A percentile compares a stretch with the other conserved stretches of the same genome.
phyloP scores from a whole-genome alignment of 306 rosid genomes.

The Mimosa pudica region DNA sequence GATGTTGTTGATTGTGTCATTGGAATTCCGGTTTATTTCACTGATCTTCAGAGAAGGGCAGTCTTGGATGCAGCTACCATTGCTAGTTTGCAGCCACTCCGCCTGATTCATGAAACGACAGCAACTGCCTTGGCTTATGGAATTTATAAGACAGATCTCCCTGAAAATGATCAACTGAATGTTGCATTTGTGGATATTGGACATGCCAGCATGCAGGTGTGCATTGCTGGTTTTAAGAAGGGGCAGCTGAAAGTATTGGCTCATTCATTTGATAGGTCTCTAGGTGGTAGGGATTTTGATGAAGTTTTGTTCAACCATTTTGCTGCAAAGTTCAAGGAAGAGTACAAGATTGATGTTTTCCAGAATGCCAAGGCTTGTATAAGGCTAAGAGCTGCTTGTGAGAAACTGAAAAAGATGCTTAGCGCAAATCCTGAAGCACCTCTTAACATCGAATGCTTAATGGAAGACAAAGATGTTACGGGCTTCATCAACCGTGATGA shows the following conservation, averaged over 20 bases:
- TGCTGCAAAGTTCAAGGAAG: slow-evolving; percentile 72
- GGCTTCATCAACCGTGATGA: slow-evolving; percentile 92
- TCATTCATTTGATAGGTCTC: slow-evolving; percentile 79
- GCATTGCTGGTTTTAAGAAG: slow-evolving; percentile 88
- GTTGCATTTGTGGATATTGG: slow-evolving; percentile 95
- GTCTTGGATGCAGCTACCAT: slow-evolving; percentile 88
- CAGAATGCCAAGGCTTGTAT: slow-evolving; percentile 88
- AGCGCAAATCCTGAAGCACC: slow-evolving; percentile 97
- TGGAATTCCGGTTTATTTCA: slow-evolving; percentile 90
- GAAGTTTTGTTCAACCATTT: slow-evolving; percentile 82
- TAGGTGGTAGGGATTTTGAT: slow-evolving; percentile 97
- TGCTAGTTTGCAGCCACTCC: slow-evolving; percentile 91
- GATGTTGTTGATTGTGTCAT: slow-evolving; percentile 93
- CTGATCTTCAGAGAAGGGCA: slow-evolving; percentile 93
- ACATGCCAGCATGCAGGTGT: slow-evolving; percentile 96
- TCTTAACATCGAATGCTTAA: slow-evolving; percentile 85
- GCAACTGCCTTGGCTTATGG: slow-evolving; percentile 98
- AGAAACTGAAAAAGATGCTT: slow-evolving; percentile 90
- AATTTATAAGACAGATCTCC: slow-evolving; percentile 90
- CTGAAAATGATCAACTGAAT: slow-evolving; percentile 78
- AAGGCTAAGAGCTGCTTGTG: slow-evolving; percentile 85
- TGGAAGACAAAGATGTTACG: slow-evolving; percentile 94
- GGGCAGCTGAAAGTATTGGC: slow-evolving; percentile 88
- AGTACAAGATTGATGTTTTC: slow-evolving; percentile 80
- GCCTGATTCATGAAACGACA: slow-evolving; percentile 84